Evolutionary conservation across 2,329 filamentous ascomycete species (phyloP), one percentile per base, ranked within the genome.

Genomic region (Aureobasidium sp.): DNA sequence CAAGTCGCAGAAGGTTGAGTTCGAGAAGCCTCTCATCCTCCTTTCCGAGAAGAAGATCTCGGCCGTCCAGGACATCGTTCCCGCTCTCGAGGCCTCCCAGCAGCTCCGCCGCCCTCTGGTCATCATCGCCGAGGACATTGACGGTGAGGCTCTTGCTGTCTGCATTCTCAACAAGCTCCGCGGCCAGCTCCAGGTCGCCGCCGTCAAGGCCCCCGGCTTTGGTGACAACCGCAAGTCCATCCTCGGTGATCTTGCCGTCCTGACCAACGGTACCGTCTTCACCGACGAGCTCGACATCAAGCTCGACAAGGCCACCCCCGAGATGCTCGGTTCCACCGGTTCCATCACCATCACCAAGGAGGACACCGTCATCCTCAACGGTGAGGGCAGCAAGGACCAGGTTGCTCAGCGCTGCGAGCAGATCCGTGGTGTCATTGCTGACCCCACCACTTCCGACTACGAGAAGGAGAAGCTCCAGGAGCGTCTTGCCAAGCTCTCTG

Each of bases 381-480:
- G 94, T 61, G 91, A 96, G 72, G 94, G 94, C 66, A 88, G 81
- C 86, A 96, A 97, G 84, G 94, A 99, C 73, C 76, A 83, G 67
- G 95, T 99, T 71, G 79, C 89, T 66, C 91, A 96, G 83, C 89
- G 94, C 74, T 97, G 94, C 79, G 94, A 99, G 81, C 94, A 99
- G 83, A 99, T 99, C 78, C 92, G 94, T 69, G 92, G 93, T 68
- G 91, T 97, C 78, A 96, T 96, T 81, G 83, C 81, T 64, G 94
- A 99, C 80, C 88, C 93, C 67, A 87, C 84, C 69, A 99, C 94
- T 66, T 96, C 92, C 51, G 94, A 99, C 73, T 99, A 99, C 80
- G 94, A 99, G 85, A 97, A 96, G 85, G 94, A 99, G 88, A 99
- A 99, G 86, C 90, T 99, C 67, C 94, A 97, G 81, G 94, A 99